These are phyloP conservation scores for Rehmannia glutinosa DNA, from an alignment of 257 asterid species.

Conservation along the genomic window DNA sequence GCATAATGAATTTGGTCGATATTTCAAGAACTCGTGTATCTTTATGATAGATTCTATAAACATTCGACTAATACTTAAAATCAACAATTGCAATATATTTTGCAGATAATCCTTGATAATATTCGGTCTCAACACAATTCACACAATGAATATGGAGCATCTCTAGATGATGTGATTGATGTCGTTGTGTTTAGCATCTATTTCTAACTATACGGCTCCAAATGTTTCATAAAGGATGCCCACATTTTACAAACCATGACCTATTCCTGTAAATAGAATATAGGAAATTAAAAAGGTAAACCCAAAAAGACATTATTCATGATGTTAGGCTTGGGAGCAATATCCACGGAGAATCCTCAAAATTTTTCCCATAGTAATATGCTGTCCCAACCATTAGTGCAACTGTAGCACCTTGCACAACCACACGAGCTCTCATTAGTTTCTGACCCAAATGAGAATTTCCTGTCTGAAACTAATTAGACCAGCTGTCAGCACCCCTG, in stretches of 20 bases:
- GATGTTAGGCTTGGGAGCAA: not conserved
- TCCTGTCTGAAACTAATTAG: conserved; percentile 81
- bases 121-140: not conserved
- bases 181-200: not conserved
- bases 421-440: conserved; percentile 97
- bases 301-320: not conserved
- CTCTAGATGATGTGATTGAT: not conserved
- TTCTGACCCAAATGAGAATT: conserved; percentile 85
- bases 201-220: not conserved
- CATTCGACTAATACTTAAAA: not conserved
- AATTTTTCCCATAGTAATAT: conserved; percentile 74
- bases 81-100: not conserved
- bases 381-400: conserved; percentile 97
- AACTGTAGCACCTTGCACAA: conserved; percentile 96
- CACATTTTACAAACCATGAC: not conserved
- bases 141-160: not conserved
- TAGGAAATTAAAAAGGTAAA: not conserved
- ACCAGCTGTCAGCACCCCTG: conserved; percentile 94
- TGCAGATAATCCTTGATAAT: not conserved
- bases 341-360: conserved; percentile 8
- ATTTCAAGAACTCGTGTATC: no score
- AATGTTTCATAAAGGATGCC: not conserved
- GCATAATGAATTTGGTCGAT: not conserved
- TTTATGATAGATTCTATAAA: no score
- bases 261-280: not conserved